A percentile compares a stretch with the other conserved stretches of the same genome.
These are phyloP conservation scores for Pseudogymnoascus sp. DNA, from an alignment of 2,329 filamentous ascomycete species.

Conservation along the genomic window DNA sequence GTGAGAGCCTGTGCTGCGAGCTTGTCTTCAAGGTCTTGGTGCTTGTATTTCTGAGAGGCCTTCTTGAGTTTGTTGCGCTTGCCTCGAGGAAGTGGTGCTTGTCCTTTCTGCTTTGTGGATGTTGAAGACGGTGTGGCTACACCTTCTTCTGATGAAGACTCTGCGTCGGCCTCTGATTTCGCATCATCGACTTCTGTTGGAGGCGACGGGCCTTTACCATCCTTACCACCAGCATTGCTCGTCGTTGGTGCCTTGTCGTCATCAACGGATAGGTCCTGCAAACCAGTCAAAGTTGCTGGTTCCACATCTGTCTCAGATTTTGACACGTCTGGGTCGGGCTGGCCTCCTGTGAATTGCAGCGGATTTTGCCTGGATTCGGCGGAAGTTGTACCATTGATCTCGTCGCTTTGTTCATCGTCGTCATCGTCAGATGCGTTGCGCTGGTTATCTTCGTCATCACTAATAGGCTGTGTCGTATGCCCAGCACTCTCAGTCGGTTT, in stretches of 20 bases:
- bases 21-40: slow-evolving; percentile 93
- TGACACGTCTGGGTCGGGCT: slow-evolving; percentile 16
- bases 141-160: slow-evolving; percentile 22
- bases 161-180: slow-evolving; percentile 30
- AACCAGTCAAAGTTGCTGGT: slow-evolving; percentile 20
- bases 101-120: slow-evolving; percentile 38
- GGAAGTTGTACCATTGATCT: slow-evolving; percentile 25
- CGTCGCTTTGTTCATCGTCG: slow-evolving; percentile 23
- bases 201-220: neutral
- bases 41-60: slow-evolving; percentile 78
- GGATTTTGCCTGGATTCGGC: slow-evolving; percentile 15
- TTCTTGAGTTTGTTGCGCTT: slow-evolving; percentile 82
- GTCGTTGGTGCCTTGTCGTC: slow-evolving; percentile 14
- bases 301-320: slow-evolving; percentile 26
- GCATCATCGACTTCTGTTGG: slow-evolving; percentile 27
- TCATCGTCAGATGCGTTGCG: slow-evolving; percentile 24
- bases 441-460: slow-evolving; percentile 15
- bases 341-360: neutral
- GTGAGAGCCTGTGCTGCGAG: slow-evolving; percentile 76
- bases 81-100: slow-evolving; percentile 53
- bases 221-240: neutral
- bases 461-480: neutral
- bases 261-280: neutral
- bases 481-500: neutral
- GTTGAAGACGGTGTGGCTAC: slow-evolving; percentile 25